A percentile compares a stretch with the other conserved stretches of the same genome.
These are phyloP conservation scores for Earliella scabrosa DNA, from an alignment of 1,284 basidiomycete species.

Conservation along the genomic window DNA sequence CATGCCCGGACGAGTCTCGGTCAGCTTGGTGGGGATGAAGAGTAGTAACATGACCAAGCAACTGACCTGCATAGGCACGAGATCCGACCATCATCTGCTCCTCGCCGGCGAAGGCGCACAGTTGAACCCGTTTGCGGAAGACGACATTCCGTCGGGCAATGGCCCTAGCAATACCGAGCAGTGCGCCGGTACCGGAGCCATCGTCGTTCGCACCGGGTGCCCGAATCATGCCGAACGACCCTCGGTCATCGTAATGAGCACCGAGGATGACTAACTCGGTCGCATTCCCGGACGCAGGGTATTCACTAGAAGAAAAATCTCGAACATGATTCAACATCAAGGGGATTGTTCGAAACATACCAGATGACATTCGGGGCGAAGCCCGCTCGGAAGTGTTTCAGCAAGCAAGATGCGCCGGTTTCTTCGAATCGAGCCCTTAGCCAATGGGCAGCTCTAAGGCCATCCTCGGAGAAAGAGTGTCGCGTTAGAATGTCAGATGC, in stretches of 20 bases:
- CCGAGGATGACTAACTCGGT: slow-evolving; percentile 71
- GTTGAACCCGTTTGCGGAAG: no score
- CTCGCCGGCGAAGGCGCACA: slow-evolving; percentile 73
- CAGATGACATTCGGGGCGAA: slow-evolving; percentile 88
- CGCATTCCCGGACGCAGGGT: slow-evolving; percentile 51
- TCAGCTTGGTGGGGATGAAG: no score
- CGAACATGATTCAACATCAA: not conserved
- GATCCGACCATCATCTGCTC: slow-evolving; percentile 46
- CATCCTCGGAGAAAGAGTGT: no score
- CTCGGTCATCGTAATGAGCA: no score
- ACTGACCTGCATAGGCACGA: not conserved
- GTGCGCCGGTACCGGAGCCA: no score
- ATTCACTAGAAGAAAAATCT: slow-evolving; percentile 48
- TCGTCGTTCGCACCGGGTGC: slow-evolving; percentile 80
- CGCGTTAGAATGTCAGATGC: no score
- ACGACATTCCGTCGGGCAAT: no score
- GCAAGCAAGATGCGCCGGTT: slow-evolving; percentile 73
- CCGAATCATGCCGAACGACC: slow-evolving; percentile 76
- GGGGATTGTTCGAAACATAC: slow-evolving; percentile 36
- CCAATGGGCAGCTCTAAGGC: slow-evolving; percentile 84
- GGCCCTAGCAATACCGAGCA: no score
- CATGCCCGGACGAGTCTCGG: slow-evolving; percentile 64
- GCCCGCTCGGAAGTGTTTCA: slow-evolving; percentile 67
- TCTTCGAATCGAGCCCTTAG: slow-evolving; percentile 52
- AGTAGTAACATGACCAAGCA: no score